Conservation (phyloP, 768 basidiomycete species). For the Ramaria sp. region DNA sequence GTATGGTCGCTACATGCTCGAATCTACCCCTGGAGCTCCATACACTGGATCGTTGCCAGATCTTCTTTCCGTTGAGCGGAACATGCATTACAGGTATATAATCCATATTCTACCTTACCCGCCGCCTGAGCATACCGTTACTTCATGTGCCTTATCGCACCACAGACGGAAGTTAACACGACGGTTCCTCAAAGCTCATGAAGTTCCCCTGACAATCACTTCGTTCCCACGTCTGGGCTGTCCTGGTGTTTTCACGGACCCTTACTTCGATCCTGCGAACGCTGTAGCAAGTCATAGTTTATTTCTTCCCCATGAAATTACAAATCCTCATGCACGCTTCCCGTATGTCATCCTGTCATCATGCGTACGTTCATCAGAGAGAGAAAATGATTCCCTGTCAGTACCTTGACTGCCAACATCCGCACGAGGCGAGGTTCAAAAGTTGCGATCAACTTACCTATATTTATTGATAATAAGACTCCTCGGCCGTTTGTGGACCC, state of each 20-base stretch:
- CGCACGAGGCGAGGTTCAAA: conserved; percentile 83
- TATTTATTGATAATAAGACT: conserved; percentile 82
- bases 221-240: conserved; percentile 92
- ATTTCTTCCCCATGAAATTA: conserved; percentile 92
- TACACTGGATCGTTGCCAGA: conserved; percentile 84
- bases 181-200: conserved; percentile 71
- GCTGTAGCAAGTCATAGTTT: conserved; percentile 86
- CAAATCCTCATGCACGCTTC: conserved; percentile 95
- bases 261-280: conserved; percentile 60
- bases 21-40: conserved; percentile 92
- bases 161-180: conserved; percentile 68
- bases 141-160: background rate
- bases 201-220: conserved; percentile 86
- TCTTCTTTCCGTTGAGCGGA: conserved; percentile 79
- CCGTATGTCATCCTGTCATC: conserved; percentile 55
- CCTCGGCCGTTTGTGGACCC: conserved; percentile 87
- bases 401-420: conserved; percentile 97
- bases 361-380: background rate
- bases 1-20: conserved; percentile 97
- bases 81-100: conserved; percentile 85
- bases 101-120: background rate
- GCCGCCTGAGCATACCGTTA: background rate
- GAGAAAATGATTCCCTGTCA: conserved; percentile 21
- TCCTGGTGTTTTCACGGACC: conserved; percentile 86
- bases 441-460: conserved; percentile 89